Evolutionary conservation across 257 asterid genomes (phyloP).

Genomic region (Solanum paucissectum): DNA sequence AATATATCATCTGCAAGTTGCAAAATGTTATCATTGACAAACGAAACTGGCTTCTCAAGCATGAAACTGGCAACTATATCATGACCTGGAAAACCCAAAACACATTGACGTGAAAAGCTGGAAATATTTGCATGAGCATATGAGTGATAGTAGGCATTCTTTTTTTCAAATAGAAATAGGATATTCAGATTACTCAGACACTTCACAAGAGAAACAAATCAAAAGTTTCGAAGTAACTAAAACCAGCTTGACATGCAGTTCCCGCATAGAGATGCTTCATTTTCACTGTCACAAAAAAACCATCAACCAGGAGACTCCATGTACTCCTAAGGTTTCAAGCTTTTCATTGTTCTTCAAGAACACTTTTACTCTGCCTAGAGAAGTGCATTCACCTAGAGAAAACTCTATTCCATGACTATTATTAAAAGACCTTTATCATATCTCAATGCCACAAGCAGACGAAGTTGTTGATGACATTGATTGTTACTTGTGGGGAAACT

Average conservation of each 20-base stretch:
- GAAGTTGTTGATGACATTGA: background rate
- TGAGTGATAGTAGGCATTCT: background rate
- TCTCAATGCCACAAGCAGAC: background rate
- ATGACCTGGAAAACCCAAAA: constrained; percentile 47
- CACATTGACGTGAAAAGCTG: background rate
- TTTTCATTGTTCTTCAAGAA: background rate
- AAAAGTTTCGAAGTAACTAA: background rate
- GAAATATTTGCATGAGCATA: background rate
- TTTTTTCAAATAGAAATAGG: background rate
- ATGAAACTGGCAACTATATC: constrained; percentile 75
- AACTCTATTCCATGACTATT: background rate
- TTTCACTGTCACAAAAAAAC: background rate
- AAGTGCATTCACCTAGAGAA: background rate
- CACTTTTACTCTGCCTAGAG: background rate
- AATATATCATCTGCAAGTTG: constrained; percentile 67
- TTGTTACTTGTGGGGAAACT: background rate
- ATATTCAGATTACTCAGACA: background rate
- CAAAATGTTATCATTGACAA: constrained; percentile 42
- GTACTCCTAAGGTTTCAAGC: background rate
- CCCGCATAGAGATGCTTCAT: background rate
- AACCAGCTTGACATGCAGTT: background rate
- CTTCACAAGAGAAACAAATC: background rate
- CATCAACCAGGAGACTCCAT: background rate
- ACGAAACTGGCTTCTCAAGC: constrained; percentile 49
- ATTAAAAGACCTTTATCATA: background rate